Evolutionary conservation across 371 early-diverging fungal species (phyloP), one percentile per base, ranked within the genome.

Genomic region (Mycotypha africana): DNA sequence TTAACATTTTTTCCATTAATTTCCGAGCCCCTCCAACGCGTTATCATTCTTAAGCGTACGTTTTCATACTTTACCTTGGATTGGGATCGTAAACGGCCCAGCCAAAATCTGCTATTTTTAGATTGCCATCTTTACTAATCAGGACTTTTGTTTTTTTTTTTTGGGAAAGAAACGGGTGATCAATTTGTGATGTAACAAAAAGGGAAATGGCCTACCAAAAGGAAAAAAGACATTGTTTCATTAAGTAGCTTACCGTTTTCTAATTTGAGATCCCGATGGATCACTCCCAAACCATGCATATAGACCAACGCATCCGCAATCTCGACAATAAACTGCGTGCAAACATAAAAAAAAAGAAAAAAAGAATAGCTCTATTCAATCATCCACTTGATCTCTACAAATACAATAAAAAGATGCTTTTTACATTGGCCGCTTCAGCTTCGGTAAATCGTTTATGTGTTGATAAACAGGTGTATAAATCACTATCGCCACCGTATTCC

Each of bases 41-140:
- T 12, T 28, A n/a, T n/a, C n/a, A n/a, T n/a, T n/a, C n/a, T n/a
- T n/a, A n/a, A n/a, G n/a, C n/a, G n/a, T n/a, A n/a, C n/a, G n/a
- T 45, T 36, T 25, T 25, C n/a, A n/a, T n/a, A n/a, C 30, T 43
- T 54, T 70, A 81, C 84, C 88, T 73, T 41, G 81, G 76, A 24
- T 84, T 82, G 21, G 89, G 92, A 44, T 97, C 91, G 56, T 93
- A 93, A 3, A 99, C 98, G 4, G 95, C 88, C 98, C 99, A 99
- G 2, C 99, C 99, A 80, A 99, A 99, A 67, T 99, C 99, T 12
- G 93, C 90, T 42, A 99, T 85, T 63, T 98, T 98, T 22, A 99
- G 62, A 42, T 86, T 79, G 10, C 91, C 93, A 34, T 94, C 76
- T 4, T 76, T 56, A 21, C 89, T 92, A 20, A 99, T 36, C 11